Base-by-base conservation (phyloP, 345 rosid genomes). In the Clausena lansium region DNA sequence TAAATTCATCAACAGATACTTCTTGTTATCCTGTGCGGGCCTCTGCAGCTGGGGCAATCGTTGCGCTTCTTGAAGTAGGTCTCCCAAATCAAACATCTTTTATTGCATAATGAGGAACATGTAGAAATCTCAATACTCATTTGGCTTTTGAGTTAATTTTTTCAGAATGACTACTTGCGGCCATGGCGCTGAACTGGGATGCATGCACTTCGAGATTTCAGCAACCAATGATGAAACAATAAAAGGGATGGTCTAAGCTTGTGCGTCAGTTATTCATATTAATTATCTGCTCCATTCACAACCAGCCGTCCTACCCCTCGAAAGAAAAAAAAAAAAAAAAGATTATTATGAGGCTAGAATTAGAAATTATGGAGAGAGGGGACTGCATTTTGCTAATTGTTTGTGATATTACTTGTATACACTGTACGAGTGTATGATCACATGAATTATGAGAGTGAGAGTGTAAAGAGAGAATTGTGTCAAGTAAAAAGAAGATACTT, bases 1-100 rank as follows among this genome's bases (percentile, higher is more conserved):
- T n/a, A n/a, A n/a, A n/a, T n/a, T n/a, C n/a, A n/a, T n/a, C n/a
- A n/a, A n/a, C n/a, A n/a, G n/a, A n/a, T n/a, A 81, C 61, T 73
- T 86, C 92, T 74, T 91, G 87, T 85, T 85, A 91, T 85, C 95
- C 98, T 83, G 95, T 92, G 78, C 89, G 94, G 69, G 90, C 85
- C 69, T 87, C 95, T 71, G 94, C 95, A 70, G 97, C 94, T 83
- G 95, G 95, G 54, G 97, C 93, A 63, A 87, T 94, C 41, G 64
- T 80, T 61, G 91, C 85, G 77, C 89, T 94, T 74, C 87, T 94
- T 77, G 94, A 91, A 82, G 98, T 94, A 87, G 71, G 89, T 69
- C 70, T 58, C 65, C 47, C 17, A 71, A 58, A 38, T 71, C 22
- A 41, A n/a, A 17, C 38, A 54, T 58, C 28, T 70, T 55, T 67